Conservation (phyloP, 306 rosid species). For the Canavalia ensiformis region DNA sequence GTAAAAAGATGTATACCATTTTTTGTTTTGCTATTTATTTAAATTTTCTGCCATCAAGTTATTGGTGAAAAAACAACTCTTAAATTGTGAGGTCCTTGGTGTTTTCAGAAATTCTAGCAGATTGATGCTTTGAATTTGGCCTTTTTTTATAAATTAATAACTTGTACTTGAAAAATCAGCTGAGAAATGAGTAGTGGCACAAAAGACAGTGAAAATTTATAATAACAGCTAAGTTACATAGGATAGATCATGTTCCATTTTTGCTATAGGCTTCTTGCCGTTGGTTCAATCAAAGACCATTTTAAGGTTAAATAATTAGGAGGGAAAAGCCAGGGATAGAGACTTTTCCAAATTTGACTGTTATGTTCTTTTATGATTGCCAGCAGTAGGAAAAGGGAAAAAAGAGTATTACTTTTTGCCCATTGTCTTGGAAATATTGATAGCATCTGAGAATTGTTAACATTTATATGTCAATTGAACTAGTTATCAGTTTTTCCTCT, state of each 20-base stretch:
- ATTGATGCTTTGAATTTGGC: background rate
- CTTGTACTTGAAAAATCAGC: constrained; percentile 23
- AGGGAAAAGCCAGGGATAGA: background rate
- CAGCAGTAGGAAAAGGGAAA: constrained; percentile 3
- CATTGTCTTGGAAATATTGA: constrained; percentile 13
- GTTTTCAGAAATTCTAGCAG: background rate
- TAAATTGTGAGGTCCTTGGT: background rate
- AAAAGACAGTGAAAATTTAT: background rate
- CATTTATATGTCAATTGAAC: background rate
- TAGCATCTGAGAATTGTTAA: constrained; percentile 5
- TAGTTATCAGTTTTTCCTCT: background rate
- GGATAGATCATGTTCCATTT: constrained; percentile 7
- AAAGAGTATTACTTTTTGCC: background rate
- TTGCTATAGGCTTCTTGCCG: background rate
- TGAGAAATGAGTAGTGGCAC: constrained; percentile 12
- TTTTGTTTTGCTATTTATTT: constrained; percentile 11
- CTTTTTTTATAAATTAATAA: background rate
- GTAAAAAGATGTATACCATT: background rate
- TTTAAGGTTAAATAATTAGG: background rate
- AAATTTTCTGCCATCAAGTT: background rate
- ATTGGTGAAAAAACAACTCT: background rate
- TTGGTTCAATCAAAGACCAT: constrained; percentile 1
- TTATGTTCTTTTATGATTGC: constrained; percentile 25
- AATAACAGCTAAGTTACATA: constrained; percentile 22
- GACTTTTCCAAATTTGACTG: constrained; percentile 4